These are phyloP conservation scores for Aspergillus ochraceus DNA, from an alignment of 2,329 filamentous ascomycete species.

Conservation along the genomic window DNA sequence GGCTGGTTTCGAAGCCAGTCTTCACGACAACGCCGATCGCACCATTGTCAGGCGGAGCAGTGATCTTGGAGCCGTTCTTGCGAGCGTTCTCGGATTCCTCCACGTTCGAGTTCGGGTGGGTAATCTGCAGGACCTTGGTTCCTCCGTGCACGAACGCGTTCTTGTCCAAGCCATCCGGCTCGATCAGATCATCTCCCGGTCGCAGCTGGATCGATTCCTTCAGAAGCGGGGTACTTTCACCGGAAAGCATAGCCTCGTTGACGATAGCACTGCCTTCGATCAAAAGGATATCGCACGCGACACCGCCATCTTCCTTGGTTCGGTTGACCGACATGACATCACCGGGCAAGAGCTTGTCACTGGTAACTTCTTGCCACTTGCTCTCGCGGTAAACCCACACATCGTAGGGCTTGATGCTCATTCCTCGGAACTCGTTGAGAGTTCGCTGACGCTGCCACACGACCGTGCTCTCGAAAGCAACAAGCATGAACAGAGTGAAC, in stretches of 20 bases:
- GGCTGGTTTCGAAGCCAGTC: conserved; percentile 97
- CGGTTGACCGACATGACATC: conserved; percentile 89
- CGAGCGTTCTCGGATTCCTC: conserved; percentile 64
- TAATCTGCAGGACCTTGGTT: conserved; percentile 95
- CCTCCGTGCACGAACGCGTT: conserved; percentile 95
- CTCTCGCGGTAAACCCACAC: conserved; percentile 86
- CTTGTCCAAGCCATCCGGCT: conserved; percentile 91
- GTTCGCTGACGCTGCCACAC: conserved; percentile 99
- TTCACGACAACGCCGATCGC: conserved; percentile 93
- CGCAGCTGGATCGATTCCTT: conserved; percentile 95
- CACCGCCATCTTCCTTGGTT: conserved; percentile 94
- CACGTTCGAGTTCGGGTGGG: conserved; percentile 72
- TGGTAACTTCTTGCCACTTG: conserved; percentile 85
- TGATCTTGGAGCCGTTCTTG: conserved; percentile 73
- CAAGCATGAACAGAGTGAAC: conserved; percentile 98
- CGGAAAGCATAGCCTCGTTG: conserved; percentile 98
- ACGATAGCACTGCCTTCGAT: conserved; percentile 96
- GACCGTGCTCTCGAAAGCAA: conserved; percentile 95
- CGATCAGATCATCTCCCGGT: conserved; percentile 75
- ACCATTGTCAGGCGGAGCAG: conserved; percentile 85
- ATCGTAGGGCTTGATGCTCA: conserved; percentile 99
- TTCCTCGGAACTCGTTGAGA: conserved; percentile 91
- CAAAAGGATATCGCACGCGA: conserved; percentile 94
- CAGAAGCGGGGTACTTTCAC: conserved; percentile 92
- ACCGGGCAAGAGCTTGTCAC: conserved; percentile 88